Base-by-base conservation (phyloP, 345 rosid species). In the Eucalyptus sp. region DNA sequence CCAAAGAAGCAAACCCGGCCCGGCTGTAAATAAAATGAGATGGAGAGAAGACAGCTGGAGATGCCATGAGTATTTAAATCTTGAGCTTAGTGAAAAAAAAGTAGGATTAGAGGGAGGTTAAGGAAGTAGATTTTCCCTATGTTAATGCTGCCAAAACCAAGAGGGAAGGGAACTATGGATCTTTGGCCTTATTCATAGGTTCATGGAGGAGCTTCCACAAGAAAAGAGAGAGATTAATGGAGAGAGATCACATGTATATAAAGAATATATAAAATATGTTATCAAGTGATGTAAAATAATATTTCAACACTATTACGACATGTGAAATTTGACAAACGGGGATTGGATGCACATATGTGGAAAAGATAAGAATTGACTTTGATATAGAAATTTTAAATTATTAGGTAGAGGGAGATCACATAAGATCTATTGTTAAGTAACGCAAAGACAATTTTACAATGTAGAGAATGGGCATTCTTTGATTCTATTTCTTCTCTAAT, bases 261-360 rank as follows among this genome's bases (percentile, higher is more conserved):
- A 68, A 68, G 20, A 33, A 6, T 18, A 37, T 10, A 37, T 37
- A 71, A 18, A 10, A 37, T 18, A 0, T 20, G 0, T 71, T 37
- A 24, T 41, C 83, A 10, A 71, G 27, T 3, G 2, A 41, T 76
- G 29, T 20, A 6, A 18, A 12, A 76, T 18, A 76, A 76, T 37
- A 76, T 1, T 2, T 10, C 5, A 37, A 37, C 2, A 41, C 7
- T 20, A 4, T 17, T 76, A 71, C 0, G 2, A 2, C 25, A 17
- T 5, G 46, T 71, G 13, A 37, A 33, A 71, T 71, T 33, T 37
- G 13, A 71, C 44, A 8, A 3, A 71, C 0, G 6, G 13, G 13
- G 33, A 37, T 33, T 68, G 12, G 44, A 68, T 0, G 25, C 12
- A 18, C 44, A 33, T 17, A 16, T 1, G 0, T 9, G 18, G 37